A percentile compares a stretch with the other conserved stretches of the same genome.
These are phyloP conservation scores for Citrus medica DNA, from an alignment of 345 rosid species.

Conservation along the genomic window DNA sequence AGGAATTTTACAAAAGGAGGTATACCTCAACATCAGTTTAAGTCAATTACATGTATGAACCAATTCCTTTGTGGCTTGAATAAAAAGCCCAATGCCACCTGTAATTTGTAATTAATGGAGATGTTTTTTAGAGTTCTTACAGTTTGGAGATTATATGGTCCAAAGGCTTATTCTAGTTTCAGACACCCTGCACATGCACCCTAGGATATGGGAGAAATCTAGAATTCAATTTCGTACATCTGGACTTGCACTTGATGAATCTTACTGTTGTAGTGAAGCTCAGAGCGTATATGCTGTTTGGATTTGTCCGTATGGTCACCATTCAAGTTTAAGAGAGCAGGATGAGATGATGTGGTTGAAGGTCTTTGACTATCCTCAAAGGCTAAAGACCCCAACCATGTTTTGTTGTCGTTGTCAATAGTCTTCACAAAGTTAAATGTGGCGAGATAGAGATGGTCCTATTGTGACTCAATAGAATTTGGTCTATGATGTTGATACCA, in stretches of 20 bases:
- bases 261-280: neutral
- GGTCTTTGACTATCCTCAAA: neutral
- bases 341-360: neutral
- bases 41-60: neutral
- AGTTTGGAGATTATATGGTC: neutral
- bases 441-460: neutral
- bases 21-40: neutral
- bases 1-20: neutral
- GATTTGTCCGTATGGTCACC: neutral
- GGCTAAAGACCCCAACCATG: neutral
- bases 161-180: neutral
- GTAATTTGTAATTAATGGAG: neutral
- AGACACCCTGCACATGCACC: neutral
- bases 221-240: neutral
- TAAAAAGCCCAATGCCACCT: neutral
- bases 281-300: neutral
- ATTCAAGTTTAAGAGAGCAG: neutral
- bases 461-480: neutral
- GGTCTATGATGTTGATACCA: neutral
- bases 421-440: neutral
- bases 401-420: neutral
- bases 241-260: neutral
- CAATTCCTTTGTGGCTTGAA: neutral
- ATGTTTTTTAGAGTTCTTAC: neutral
- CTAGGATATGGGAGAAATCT: neutral